These are phyloP conservation scores for Tubosaeta sp. DNA, from an alignment of 768 basidiomycete genomes.

Conservation along the genomic window DNA sequence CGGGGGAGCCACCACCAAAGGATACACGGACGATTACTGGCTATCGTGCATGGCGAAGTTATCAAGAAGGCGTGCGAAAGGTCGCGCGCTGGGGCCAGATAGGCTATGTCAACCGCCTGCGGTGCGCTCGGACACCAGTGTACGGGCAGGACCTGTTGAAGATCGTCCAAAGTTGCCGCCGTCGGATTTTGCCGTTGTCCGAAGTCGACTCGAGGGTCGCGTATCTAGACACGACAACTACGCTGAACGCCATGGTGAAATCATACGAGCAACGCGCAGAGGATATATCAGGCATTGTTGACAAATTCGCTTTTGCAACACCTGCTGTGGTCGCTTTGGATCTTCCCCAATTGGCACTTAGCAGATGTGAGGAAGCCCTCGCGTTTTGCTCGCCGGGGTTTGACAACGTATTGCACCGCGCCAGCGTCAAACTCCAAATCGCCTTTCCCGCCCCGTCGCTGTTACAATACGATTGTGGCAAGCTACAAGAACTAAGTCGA, in stretches of 20 bases:
- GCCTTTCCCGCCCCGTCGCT: constrained; percentile 89
- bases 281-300: constrained; percentile 49
- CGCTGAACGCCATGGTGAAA: constrained; percentile 49
- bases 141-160: constrained; percentile 44
- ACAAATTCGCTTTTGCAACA: constrained; percentile 76
- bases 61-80: constrained; percentile 44
- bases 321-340: constrained; percentile 75
- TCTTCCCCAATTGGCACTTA: constrained; percentile 59
- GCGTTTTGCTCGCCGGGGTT: constrained; percentile 42
- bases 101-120: constrained; percentile 67
- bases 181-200: constrained; percentile 51
- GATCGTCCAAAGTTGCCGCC: constrained; percentile 34
- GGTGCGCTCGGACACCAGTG: constrained; percentile 52
- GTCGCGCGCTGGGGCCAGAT: constrained; percentile 67
- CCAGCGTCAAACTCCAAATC: constrained; percentile 82
- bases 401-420: constrained; percentile 64
- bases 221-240: constrained; percentile 42
- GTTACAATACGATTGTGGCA: constrained; percentile 94
- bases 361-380: constrained; percentile 35
- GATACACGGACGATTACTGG: constrained; percentile 76
- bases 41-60: constrained; percentile 51
- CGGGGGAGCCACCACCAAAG: constrained; percentile 62
- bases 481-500: constrained; percentile 78
- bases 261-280: constrained; percentile 60
- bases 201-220: constrained; percentile 34